These are phyloP conservation scores for Megacollybia platyphylla DNA, from an alignment of 1,284 basidiomycete species.

Conservation along the genomic window DNA sequence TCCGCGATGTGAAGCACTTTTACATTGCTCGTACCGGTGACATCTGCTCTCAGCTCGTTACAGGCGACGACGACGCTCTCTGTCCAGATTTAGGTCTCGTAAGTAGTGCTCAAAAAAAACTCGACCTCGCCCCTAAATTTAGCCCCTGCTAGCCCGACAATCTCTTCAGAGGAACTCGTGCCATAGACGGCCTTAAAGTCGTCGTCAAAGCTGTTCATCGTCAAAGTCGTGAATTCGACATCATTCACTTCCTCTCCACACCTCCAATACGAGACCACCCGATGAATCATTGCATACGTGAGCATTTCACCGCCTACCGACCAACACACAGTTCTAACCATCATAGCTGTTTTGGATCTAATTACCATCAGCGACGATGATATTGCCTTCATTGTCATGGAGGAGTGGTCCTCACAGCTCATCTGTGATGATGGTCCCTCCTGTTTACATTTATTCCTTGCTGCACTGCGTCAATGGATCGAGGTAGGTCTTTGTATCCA, in stretches of 20 bases:
- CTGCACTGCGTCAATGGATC: slow-evolving; percentile 49
- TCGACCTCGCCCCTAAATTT: not conserved
- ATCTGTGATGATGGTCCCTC: slow-evolving; percentile 35
- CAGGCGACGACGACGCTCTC: slow-evolving; percentile 39
- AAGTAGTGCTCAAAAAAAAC: slow-evolving; percentile 1
- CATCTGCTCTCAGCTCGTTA: slow-evolving; percentile 18
- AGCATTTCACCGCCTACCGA: slow-evolving; percentile 15
- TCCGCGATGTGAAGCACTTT: slow-evolving; percentile 45
- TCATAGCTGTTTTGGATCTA: slow-evolving; percentile 48
- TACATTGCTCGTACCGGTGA: slow-evolving; percentile 25
- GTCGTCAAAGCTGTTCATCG: slow-evolving; percentile 58
- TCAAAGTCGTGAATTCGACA: slow-evolving; percentile 46
- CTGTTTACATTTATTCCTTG: slow-evolving; percentile 38
- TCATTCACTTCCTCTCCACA: slow-evolving; percentile 40
- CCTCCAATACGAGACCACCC: slow-evolving; percentile 38
- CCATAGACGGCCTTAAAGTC: slow-evolving; percentile 35
- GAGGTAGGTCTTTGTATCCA: slow-evolving; percentile 29
- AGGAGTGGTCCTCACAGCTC: slow-evolving; percentile 60
- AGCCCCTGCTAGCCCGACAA: slow-evolving; percentile 41
- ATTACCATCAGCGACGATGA: slow-evolving; percentile 39
- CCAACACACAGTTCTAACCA: not conserved
- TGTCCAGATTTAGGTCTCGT: slow-evolving; percentile 62
- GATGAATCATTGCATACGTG: slow-evolving; percentile 67
- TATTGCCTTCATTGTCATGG: slow-evolving; percentile 62
- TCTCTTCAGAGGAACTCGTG: slow-evolving; percentile 51